Evolutionary conservation across 2,329 filamentous ascomycete species (phyloP), one percentile per base, ranked within the genome.

Genomic region (Talaromyces sp.): DNA sequence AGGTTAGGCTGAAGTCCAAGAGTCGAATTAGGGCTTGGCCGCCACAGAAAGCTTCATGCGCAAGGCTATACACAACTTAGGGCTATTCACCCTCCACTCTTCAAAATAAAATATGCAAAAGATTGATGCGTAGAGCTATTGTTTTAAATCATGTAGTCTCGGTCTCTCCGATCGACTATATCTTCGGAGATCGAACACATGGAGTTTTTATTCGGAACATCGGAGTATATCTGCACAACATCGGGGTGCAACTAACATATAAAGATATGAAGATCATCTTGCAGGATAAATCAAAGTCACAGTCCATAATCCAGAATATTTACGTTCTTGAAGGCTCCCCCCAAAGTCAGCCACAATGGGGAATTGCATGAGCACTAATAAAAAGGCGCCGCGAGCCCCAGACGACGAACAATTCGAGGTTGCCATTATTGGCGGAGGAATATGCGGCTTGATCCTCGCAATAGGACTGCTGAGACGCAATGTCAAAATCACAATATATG

Each of bases 391-490:
- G 5, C 16, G 27, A 10, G 18, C 27, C 14, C 8, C 16, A n/a
- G 10, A 5, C n/a, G n/a, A 36, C 12, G 78, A 75, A 57, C 66
- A 72, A 31, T 79, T 79, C 70, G 76, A 75, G 58, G 73, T 86
- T 61, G 84, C 85, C 65, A 84, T 88, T 42, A 73, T 87, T n/a
- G 85, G 85, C 62, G 85, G 84, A 52, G 85, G 85, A 36, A 85
- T 87, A 62, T 81, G 81, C 27, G 85, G 85, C 27, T 75, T 87
- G 14, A 75, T 75, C 10, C 78, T 87, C 8, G 83, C 82, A 23
- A 78, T 84, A 50, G 82, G 79, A 8, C 79, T 87, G 30, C 68
- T 73, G 61, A 70, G 78, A 61, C 75, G 79, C 61, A 68, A 75
- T 40, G 67, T 86, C 31, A 72, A 74, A 3, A 73, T 84, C 50